A percentile compares a stretch with the other conserved stretches of the same genome.
These are phyloP conservation scores for Orbilia quercus DNA, from an alignment of 2,329 filamentous ascomycete species.

Conservation along the genomic window DNA sequence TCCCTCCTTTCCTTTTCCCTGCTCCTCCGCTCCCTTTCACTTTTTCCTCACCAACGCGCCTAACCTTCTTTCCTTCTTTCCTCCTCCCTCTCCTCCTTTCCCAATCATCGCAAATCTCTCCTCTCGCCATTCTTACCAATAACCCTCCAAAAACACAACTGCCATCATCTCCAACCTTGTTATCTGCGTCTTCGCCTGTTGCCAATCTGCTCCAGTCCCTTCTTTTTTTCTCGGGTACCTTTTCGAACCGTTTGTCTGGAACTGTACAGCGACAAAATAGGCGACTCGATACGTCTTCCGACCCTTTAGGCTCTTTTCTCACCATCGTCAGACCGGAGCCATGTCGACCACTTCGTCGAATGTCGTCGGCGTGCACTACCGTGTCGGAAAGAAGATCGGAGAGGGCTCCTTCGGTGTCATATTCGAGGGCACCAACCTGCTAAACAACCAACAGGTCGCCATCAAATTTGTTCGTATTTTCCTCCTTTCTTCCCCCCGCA, in stretches of 20 bases:
- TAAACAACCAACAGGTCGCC: slow-evolving; percentile 99
- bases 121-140: slow-evolving; percentile 40
- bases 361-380: slow-evolving; percentile 98
- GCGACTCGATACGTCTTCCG: slow-evolving; percentile 55
- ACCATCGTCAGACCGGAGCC: slow-evolving; percentile 77
- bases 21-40: slow-evolving; percentile 53
- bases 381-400: slow-evolving; percentile 99
- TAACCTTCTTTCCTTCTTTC: not conserved
- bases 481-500: slow-evolving; percentile 23
- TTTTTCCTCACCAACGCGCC: slow-evolving; percentile 18
- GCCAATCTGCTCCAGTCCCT: not conserved
- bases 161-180: slow-evolving; percentile 35
- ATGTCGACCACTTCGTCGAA: slow-evolving; percentile 74
- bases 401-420: slow-evolving; percentile 99
- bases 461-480: slow-evolving; percentile 90
- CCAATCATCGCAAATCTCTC: not conserved
- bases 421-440: slow-evolving; percentile 96
- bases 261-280: slow-evolving; percentile 26
- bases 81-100: not conserved
- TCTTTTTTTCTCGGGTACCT: slow-evolving; percentile 2
- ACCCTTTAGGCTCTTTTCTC: slow-evolving; percentile 19
- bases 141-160: too few species aligned
- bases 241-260: slow-evolving; percentile 41
- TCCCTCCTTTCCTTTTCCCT: slow-evolving; percentile 58
- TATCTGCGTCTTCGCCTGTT: slow-evolving; percentile 27